Evolutionary conservation across 257 asterid genomes (phyloP).

Genomic region (Echium plantagineum): DNA sequence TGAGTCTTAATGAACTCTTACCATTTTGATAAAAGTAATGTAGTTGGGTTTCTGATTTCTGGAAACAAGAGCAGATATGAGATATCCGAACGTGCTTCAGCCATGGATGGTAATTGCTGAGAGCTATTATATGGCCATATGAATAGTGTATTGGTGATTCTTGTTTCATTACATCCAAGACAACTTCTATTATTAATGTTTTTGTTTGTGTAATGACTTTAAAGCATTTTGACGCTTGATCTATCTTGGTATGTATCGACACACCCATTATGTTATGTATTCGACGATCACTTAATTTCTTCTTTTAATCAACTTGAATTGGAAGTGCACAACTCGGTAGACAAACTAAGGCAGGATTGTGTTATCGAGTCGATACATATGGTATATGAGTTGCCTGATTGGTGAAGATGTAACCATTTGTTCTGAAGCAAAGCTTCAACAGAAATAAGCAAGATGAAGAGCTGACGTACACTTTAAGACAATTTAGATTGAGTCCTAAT

Average conservation of each 20-base stretch:
- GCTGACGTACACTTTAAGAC: no score
- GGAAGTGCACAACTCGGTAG: no score
- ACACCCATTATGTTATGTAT: not conserved
- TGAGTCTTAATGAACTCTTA: not conserved
- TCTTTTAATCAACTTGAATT: no score
- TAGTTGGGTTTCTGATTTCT: slow-evolving; percentile 35
- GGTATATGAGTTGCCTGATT: no score
- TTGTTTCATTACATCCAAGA: slow-evolving; percentile 24
- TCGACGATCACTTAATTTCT: not conserved
- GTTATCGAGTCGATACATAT: no score
- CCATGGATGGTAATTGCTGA: slow-evolving; percentile 38
- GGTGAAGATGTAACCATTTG: no score
- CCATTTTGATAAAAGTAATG: slow-evolving; percentile 2
- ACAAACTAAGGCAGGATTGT: no score
- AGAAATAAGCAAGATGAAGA: no score
- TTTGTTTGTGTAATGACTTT: slow-evolving; percentile 20
- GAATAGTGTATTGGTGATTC: slow-evolving; percentile 22
- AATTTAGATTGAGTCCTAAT: no score
- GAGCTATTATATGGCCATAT: slow-evolving; percentile 13
- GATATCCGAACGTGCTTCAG: slow-evolving; percentile 41
- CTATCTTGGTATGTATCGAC: not conserved
- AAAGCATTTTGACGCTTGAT: not conserved
- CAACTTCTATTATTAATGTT: slow-evolving; percentile 9
- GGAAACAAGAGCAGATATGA: slow-evolving; percentile 12
- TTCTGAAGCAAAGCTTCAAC: no score